Evolutionary conservation across 495 filamentous ascomycete genomes (phyloP).

Genomic region (Trichoderma parareesei): DNA sequence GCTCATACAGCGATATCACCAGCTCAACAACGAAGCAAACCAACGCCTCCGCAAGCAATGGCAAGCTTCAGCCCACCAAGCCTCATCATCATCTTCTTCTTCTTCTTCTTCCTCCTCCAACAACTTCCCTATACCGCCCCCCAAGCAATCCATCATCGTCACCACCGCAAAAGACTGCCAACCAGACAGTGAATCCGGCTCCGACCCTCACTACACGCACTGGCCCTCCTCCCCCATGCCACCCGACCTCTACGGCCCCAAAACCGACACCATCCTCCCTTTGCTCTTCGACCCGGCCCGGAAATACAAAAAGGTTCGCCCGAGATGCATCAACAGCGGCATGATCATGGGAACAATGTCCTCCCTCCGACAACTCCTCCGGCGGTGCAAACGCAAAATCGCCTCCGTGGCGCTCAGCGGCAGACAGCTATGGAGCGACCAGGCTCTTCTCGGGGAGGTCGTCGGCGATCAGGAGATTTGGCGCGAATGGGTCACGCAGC

Average conservation of each 20-base stretch:
- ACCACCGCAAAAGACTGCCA: slow-evolving; percentile 12
- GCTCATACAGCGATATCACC: slow-evolving; percentile 11
- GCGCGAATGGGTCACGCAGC: slow-evolving; percentile 1
- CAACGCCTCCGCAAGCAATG: background rate
- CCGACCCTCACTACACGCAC: slow-evolving; percentile 7
- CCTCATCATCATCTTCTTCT: too few relatives aligned
- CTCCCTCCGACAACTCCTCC: background rate
- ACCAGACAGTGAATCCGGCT: slow-evolving; percentile 7
- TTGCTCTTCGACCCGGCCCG: background rate
- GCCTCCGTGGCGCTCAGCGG: slow-evolving; percentile 7
- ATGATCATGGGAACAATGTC: slow-evolving; percentile 13
- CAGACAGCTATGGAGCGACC: slow-evolving; percentile 11
- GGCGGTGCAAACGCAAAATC: slow-evolving; percentile 5
- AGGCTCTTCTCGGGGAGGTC: slow-evolving; percentile 9
- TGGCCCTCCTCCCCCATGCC: slow-evolving; percentile 11
- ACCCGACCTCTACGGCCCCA: background rate
- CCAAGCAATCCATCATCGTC: slow-evolving; percentile 11
- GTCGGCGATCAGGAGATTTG: slow-evolving; percentile 10
- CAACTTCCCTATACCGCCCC: background rate
- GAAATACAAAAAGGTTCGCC: background rate
- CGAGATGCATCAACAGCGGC: slow-evolving; percentile 12
- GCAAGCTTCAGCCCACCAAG: background rate
- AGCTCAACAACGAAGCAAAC: slow-evolving; percentile 15
- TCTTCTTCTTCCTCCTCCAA: too few relatives aligned
- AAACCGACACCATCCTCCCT: background rate